Percentiles rank a stretch among this genome's conserved stretches.
phyloP scores from a whole-genome alignment of 2,329 filamentous ascomycete genomes.

The Pseudogymnoascus sp. region DNA sequence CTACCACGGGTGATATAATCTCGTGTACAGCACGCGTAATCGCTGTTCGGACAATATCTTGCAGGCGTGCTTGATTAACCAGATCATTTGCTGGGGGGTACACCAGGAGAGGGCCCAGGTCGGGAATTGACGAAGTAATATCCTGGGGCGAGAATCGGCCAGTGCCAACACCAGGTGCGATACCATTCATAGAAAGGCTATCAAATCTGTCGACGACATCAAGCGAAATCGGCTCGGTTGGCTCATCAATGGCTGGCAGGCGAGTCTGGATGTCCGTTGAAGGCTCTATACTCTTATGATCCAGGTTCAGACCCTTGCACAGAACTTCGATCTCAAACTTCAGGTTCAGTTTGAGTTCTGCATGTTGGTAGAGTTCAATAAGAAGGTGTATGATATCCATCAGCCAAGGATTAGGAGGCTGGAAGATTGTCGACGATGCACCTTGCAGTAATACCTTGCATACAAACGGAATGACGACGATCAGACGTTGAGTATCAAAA shows the following conservation, averaged over 20 bases:
- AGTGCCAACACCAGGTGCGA: constrained; percentile 54
- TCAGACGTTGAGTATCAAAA: constrained; percentile 81
- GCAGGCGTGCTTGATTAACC: constrained; percentile 59
- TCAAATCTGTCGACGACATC: constrained; percentile 77
- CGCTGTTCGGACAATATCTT: constrained; percentile 74
- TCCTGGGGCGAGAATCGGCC: constrained; percentile 69
- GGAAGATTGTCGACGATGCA: constrained; percentile 77
- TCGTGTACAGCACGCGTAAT: constrained; percentile 87
- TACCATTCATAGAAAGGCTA: constrained; percentile 67
- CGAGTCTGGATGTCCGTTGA: constrained; percentile 79
- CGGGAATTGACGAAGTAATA: constrained; percentile 73
- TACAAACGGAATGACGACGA: constrained; percentile 92
- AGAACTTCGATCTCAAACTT: constrained; percentile 99
- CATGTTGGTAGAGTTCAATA: constrained; percentile 87
- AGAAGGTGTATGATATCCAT: constrained; percentile 92
- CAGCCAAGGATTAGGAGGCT: constrained; percentile 91
- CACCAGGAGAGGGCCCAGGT: constrained; percentile 68
- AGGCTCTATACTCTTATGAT: constrained; percentile 84
- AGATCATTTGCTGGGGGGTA: constrained; percentile 76
- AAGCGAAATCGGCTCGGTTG: constrained; percentile 44
- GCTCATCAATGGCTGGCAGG: constrained; percentile 52
- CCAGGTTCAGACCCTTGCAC: constrained; percentile 84
- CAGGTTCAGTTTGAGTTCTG: constrained; percentile 88
- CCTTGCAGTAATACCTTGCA: constrained; percentile 92
- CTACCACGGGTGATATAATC: constrained; percentile 95